These are phyloP conservation scores for Phytopythium delawarense DNA, from an alignment of 352 stramenopile species.

Conservation along the genomic window DNA sequence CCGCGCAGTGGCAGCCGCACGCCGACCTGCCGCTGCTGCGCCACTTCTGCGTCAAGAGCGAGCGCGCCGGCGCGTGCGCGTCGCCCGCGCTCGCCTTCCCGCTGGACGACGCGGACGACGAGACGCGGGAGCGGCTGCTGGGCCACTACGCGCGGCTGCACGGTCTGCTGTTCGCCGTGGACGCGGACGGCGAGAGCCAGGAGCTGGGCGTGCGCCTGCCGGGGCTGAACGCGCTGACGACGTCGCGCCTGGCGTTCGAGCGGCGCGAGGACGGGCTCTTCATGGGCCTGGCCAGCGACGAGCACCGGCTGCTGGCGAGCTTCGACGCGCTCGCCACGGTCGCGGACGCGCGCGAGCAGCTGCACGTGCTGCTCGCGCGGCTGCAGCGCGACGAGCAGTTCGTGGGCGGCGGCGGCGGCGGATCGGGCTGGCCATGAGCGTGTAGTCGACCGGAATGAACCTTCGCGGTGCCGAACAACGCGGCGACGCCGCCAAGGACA, in stretches of 20 bases:
- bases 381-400: conserved; percentile 49
- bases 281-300: conserved; percentile 44
- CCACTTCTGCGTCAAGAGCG: conserved; percentile 73
- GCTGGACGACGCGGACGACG: conserved; percentile 33
- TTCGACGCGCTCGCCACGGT: conserved; percentile 46
- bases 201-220: conserved; percentile 43
- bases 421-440: background rate
- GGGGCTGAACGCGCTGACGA: conserved; percentile 24
- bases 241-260: conserved; percentile 46
- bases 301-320: conserved; percentile 51
- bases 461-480: background rate
- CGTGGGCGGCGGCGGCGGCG: conserved; percentile 18
- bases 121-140: conserved; percentile 29
- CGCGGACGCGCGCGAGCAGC: conserved; percentile 43
- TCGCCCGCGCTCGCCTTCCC: conserved; percentile 36
- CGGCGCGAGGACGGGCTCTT: conserved; percentile 44
- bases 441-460: background rate
- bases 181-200: conserved; percentile 27
- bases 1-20: conserved; percentile 44
- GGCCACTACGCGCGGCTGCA: conserved; percentile 58
- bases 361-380: conserved; percentile 50
- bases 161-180: conserved; percentile 36
- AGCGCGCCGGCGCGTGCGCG: conserved; percentile 56
- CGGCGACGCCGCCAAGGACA: background rate
- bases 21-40: conserved; percentile 47